A percentile compares a stretch with the other conserved stretches of the same genome.
Evolutionary conservation across 2,329 filamentous ascomycete genomes (phyloP).

Genomic region (Fusarium udum): DNA sequence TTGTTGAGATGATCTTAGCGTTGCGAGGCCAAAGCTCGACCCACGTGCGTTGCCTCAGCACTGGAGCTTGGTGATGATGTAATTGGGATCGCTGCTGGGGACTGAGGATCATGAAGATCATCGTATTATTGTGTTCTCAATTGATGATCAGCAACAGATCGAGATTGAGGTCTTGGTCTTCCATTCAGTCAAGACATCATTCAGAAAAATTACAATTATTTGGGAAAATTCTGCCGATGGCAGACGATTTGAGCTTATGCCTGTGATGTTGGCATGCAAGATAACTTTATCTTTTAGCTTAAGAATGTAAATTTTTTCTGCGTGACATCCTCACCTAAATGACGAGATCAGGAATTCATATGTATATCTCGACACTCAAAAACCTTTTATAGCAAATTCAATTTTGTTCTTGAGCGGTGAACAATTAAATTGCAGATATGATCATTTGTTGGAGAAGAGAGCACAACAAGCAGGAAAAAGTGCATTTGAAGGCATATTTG

Average conservation of each 20-base stretch:
- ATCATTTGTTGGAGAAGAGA: rapidly evolving
- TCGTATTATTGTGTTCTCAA: not conserved
- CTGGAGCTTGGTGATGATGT: not conserved
- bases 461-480: rapidly evolving
- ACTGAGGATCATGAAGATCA: not conserved
- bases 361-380: rapidly evolving
- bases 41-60: not conserved
- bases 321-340: not conserved
- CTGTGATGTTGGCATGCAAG: not conserved
- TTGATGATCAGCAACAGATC: not conserved
- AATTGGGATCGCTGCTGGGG: not conserved
- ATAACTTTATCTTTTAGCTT: not conserved
- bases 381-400: rapidly evolving
- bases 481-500: rapidly evolving
- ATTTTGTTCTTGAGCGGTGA: rapidly evolving
- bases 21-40: not conserved
- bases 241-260: not conserved
- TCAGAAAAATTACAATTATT: rapidly evolving
- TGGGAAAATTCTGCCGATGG: rapidly evolving
- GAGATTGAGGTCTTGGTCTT: too few relatives aligned
- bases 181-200: rapidly evolving
- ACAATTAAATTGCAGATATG: rapidly evolving
- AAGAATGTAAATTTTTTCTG: not conserved
- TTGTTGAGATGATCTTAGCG: not conserved
- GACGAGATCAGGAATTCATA: rapidly evolving